Base-by-base conservation (phyloP, 176 grass and related monocot genomes). In the Tuctoria greenei region DNA sequence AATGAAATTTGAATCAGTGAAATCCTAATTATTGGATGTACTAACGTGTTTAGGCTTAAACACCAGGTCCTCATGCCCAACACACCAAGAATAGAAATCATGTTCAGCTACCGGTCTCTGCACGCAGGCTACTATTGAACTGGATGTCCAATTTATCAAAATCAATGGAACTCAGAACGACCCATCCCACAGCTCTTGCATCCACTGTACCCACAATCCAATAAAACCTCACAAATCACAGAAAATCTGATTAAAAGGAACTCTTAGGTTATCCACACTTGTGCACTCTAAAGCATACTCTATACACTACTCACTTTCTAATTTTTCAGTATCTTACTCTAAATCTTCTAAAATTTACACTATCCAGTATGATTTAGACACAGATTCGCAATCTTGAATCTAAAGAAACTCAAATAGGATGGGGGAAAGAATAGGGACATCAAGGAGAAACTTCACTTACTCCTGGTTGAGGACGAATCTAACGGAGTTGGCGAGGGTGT, bases 391-490 rank as follows among this genome's bases (percentile, higher is more conserved):
- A n/a, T n/a, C n/a, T n/a, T n/a, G n/a, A n/a, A n/a, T n/a, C n/a
- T n/a, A n/a, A 4, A 16, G n/a, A n/a, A 17, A 40, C 12, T 17
- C 26, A 35, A 23, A 69, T 14, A 14, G 14, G 14, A 45, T 3
- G 73, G 40, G 20, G 14, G 28, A 16, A 59, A 5, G 21, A 43
- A 25, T 10, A 66, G 12, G 11, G 39, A 31, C 2, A 64, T 35
- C 7, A 60, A 52, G 40, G 62, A 71, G 40, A 66, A 71, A 38
- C 21, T 90, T 16, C 59, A 93, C 94, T 93, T 20, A 93, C 93
- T 97, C 94, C 68, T 93, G 91, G 88, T 97, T 97, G 55, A 97
- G 88, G 6, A 78, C 81, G 36, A 88, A 97, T 93, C 86, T 85
- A 64, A 78, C 78, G 24, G 95, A 89, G 78, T 93, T 97, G 16